Evolutionary conservation across 1,139 yeast species (phyloP), one percentile per base, ranked within the genome.

Genomic region (Pneumocystis canis): DNA sequence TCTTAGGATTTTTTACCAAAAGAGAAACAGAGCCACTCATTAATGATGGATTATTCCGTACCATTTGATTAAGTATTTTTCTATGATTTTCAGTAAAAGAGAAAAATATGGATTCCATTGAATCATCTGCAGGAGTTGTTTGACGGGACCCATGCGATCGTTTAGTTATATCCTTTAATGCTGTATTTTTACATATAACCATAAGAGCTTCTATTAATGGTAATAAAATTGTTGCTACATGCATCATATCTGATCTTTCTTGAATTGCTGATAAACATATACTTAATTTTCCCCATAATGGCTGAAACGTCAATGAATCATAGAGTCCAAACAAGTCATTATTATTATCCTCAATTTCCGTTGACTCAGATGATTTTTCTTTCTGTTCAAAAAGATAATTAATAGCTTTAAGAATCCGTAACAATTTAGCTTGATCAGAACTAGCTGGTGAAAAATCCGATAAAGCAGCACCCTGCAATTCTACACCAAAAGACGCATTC

Each of bases 1-100:
- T 94, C 71, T 84, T 84, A 6, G 97, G 95, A 71, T 89, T 92
- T 70, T 87, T 82, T 28, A 92, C 94, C 71, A 94, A 78, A 79
- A 89, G 84, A 0, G 96, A 83, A 73, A 94, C 89, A 9, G 97
- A 96, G 0, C 99, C 99, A 73, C 92, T 87, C 96, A 92, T 89
- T 68, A 94, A 79, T 69, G 89, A 88, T 1, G 97, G 95, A 74
- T 89, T 90, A 47, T 85, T 80, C 67, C 97, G 80, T 25, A 94
- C 92, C 94, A 94, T 88, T 71, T 86, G 92, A 71, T 94, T 94
- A 71, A 94, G 78, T 60, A 89, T 82, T 77, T 87, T 87, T 71
- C 89, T 86, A 72, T 92, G 97, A 67, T 87, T 86, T 68, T 89
- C 95, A 0, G 97, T 90, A 70, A 92, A 90, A 1, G 89, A 80